Conservation (phyloP, 495 filamentous ascomycete species). For the Xylona heveae region DNA sequence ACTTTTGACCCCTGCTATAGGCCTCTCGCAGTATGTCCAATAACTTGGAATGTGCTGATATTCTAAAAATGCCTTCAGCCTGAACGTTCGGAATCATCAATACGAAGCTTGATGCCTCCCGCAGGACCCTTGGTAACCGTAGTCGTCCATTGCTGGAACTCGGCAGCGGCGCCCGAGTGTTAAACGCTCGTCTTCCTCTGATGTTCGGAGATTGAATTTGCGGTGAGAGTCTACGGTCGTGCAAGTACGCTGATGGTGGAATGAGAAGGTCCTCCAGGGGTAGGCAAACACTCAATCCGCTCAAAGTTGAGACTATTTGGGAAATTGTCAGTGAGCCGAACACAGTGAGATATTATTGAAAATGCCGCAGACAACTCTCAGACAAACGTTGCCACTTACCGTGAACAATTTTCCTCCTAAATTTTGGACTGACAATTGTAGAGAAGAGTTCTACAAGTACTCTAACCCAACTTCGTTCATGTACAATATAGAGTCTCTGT, state of each 20-base stretch:
- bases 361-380: too few relatives aligned
- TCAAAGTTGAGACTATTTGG: conserved; percentile 28
- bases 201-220: conserved; percentile 25
- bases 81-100: conserved; percentile 19
- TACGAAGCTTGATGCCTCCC: conserved; percentile 29
- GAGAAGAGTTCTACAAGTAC: conserved; percentile 33
- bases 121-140: conserved; percentile 25
- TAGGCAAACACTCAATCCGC: conserved; percentile 21
- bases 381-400: conserved; percentile 14
- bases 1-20: conserved; percentile 29
- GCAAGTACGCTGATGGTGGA: conserved; percentile 27
- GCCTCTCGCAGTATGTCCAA: conserved; percentile 27
- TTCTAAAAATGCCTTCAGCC: conserved; percentile 28
- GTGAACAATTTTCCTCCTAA: conserved; percentile 31
- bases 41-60: conserved; percentile 23
- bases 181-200: conserved; percentile 23
- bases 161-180: conserved; percentile 20
- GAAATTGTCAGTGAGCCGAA: too few relatives aligned
- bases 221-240: conserved; percentile 24
- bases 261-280: conserved; percentile 16
- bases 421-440: conserved; percentile 33
- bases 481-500: conserved; percentile 30
- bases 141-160: conserved; percentile 15
- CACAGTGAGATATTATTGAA: too few relatives aligned
- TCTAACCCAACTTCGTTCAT: conserved; percentile 33